These are phyloP conservation scores for Daedalea quercina DNA, from an alignment of 768 basidiomycete genomes.

Conservation along the genomic window DNA sequence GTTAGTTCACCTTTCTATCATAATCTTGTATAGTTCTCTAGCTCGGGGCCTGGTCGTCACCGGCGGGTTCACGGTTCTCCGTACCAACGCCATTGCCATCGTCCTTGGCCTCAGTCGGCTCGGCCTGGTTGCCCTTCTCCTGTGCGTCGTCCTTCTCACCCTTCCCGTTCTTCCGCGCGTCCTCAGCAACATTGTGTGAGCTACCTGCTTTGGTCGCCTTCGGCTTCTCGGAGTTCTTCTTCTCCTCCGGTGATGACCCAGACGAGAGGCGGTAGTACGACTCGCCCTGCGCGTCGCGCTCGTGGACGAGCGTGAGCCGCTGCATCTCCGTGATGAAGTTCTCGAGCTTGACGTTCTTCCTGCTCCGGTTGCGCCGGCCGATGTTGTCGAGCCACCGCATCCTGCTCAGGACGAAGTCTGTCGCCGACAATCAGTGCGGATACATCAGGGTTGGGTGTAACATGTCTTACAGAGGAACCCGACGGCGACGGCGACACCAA, in stretches of 20 bases:
- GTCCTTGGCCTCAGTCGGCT: neutral
- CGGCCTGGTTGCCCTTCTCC: neutral
- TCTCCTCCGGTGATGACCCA: neutral
- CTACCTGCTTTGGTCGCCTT: neutral
- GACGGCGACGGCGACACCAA: slow-evolving; percentile 32
- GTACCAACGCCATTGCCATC: neutral
- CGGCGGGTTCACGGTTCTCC: no score
- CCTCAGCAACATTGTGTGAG: neutral
- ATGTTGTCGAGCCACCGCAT: slow-evolving; percentile 33
- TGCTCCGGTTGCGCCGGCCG: slow-evolving; percentile 27
- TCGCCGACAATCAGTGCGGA: neutral
- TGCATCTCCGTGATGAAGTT: slow-evolving; percentile 34
- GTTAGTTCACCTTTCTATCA: neutral
- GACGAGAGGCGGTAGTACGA: slow-evolving; percentile 16
- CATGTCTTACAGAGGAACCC: slow-evolving; percentile 24
- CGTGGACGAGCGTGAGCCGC: slow-evolving; percentile 36
- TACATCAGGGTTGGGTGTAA: neutral
- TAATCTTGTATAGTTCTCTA: neutral
- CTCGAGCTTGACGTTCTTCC: slow-evolving; percentile 29
- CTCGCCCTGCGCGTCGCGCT: slow-evolving; percentile 15
- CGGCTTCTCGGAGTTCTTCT: neutral
- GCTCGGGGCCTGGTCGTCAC: neutral
- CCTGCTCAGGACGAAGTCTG: slow-evolving; percentile 30
- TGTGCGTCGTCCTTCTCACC: neutral
- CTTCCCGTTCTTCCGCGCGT: neutral